Percentiles rank a stretch among this genome's conserved stretches.
Evolutionary conservation across 202 grass and related monocot genomes (phyloP).

Genomic region (Panicum virgatum): DNA sequence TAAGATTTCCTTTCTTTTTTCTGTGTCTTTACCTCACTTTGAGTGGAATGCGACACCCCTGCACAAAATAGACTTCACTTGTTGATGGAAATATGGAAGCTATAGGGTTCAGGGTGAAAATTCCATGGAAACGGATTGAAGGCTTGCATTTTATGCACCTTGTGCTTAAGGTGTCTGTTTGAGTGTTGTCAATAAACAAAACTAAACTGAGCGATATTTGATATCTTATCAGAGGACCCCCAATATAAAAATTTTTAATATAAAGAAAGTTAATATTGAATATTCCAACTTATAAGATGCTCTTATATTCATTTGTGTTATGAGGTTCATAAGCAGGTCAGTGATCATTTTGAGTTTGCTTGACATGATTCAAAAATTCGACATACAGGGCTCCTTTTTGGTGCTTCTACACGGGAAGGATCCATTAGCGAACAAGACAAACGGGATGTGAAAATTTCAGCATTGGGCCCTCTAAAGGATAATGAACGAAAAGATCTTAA

Average conservation of each 20-base stretch:
- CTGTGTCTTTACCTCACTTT: not conserved
- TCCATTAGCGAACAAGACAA: constrained; percentile 51
- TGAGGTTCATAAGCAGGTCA: not conserved
- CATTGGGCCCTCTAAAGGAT: constrained; percentile 87
- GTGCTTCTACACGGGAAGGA: constrained; percentile 53
- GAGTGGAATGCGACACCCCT: not conserved
- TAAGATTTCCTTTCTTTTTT: not conserved
- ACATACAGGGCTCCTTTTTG: constrained; percentile 39
- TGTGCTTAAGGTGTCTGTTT: constrained; percentile 14
- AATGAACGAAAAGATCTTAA: constrained; percentile 82
- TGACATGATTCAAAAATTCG: constrained; percentile 13
- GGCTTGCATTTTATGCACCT: not conserved
- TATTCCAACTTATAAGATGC: not conserved
- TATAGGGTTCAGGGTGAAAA: constrained; percentile 27
- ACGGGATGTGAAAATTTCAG: constrained; percentile 64
- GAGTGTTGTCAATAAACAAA: constrained; percentile 5
- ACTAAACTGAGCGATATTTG: not conserved
- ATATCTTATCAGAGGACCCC: not conserved
- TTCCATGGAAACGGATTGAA: not conserved
- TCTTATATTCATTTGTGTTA: not conserved
- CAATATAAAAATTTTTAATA: not conserved
- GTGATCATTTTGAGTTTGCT: not conserved
- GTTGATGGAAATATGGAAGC: constrained; percentile 7
- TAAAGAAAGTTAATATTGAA: not conserved
- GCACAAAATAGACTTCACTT: constrained; percentile 1